Conservation (phyloP, 306 rosid species). For the Begonia loranthoides region DNA sequence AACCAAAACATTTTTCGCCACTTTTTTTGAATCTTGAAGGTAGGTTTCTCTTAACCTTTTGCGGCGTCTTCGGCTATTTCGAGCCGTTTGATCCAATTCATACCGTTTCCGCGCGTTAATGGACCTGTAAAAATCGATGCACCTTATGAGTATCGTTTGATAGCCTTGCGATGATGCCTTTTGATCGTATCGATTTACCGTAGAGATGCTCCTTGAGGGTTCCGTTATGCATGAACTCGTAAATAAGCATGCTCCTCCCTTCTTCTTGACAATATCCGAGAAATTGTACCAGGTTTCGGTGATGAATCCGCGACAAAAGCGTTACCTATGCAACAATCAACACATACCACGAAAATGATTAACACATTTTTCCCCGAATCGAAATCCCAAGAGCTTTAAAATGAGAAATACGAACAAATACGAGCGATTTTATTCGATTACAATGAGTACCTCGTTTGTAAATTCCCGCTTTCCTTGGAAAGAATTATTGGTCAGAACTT, state of each 20-base stretch:
- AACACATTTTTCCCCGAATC: no score
- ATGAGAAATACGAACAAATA: no score
- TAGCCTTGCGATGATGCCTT: no score
- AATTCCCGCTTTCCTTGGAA: slow-evolving; percentile 96
- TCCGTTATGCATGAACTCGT: slow-evolving; percentile 98
- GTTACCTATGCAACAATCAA: slow-evolving; percentile 41
- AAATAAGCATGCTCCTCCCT: slow-evolving; percentile 65
- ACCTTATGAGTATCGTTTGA: slow-evolving; percentile 5
- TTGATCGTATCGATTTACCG: slow-evolving; percentile 25
- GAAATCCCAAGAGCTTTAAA: no score
- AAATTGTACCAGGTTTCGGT: slow-evolving; percentile 90
- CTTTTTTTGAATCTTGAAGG: no score
- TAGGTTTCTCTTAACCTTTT: slow-evolving; percentile 37
- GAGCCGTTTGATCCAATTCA: slow-evolving; percentile 91
- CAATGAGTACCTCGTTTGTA: slow-evolving; percentile 58
- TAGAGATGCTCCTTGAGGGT: slow-evolving; percentile 98
- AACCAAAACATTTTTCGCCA: no score
- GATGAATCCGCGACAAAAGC: slow-evolving; percentile 95
- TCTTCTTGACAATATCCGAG: slow-evolving; percentile 86
- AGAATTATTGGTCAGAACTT: slow-evolving; percentile 63
- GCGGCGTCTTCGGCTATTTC: slow-evolving; percentile 95
- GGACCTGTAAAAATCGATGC: slow-evolving; percentile 35
- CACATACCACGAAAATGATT: no score
- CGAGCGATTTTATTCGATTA: no score
- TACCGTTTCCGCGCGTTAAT: slow-evolving; percentile 42